A percentile compares a stretch with the other conserved stretches of the same genome.
Evolutionary conservation across 2,329 filamentous ascomycete species (phyloP).

Genomic region (Aspergillus intermedius): DNA sequence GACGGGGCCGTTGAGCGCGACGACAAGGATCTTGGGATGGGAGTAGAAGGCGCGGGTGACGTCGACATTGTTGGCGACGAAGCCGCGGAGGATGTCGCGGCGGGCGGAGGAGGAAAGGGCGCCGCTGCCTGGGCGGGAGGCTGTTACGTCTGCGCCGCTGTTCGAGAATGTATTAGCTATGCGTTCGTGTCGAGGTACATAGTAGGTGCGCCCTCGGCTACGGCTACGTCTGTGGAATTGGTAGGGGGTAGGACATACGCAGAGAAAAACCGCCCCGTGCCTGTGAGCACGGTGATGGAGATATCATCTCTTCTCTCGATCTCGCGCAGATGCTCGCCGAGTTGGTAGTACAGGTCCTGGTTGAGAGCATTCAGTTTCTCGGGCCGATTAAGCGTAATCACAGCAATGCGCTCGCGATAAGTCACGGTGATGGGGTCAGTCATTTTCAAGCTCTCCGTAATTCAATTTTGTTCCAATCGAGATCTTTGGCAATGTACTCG

Average conservation of each 20-base stretch:
- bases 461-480: background rate
- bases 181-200: no score
- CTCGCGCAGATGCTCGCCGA: conserved; percentile 67
- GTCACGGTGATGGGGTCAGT: conserved; percentile 50
- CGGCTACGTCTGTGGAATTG: background rate
- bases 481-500: no score
- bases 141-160: conserved; percentile 73
- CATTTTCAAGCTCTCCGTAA: conserved; percentile 11
- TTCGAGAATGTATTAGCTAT: no score
- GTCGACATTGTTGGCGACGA: conserved; percentile 83
- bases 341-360: conserved; percentile 66
- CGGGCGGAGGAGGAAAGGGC: conserved; percentile 38
- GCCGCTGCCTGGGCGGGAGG: conserved; percentile 39
- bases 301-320: conserved; percentile 74
- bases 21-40: conserved; percentile 88
- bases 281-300: conserved; percentile 76
- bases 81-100: conserved; percentile 60
- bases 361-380: conserved; percentile 82
- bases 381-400: conserved; percentile 78
- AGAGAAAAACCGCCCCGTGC: conserved; percentile 75
- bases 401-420: conserved; percentile 64
- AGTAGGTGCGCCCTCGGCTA: background rate
- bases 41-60: conserved; percentile 84
- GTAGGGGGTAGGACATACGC: conserved; percentile 55
- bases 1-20: conserved; percentile 84